Base-by-base conservation (phyloP, 306 rosid species). In the Myrica gale region DNA sequence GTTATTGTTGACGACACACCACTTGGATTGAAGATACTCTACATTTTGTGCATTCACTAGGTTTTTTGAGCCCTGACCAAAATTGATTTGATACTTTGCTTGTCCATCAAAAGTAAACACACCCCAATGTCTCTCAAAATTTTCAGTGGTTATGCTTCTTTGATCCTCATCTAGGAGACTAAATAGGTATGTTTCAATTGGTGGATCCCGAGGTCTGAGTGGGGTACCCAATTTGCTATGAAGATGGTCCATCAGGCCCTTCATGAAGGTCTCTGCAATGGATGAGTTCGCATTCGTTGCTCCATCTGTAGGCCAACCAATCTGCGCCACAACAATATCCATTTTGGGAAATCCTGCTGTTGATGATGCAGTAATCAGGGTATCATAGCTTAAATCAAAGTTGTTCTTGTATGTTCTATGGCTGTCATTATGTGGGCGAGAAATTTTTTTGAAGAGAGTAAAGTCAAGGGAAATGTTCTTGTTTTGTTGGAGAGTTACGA, bases 231-330 rank as follows among this genome's bases (percentile, higher is more conserved):
- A 58, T 81, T 86, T 85, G 80, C 88, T 78, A 58, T 10, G 89
- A 68, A 94, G 88, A 81, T 84, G 92, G 74, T 53, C 84, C 83
- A 86, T 77, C 75, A 94, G 84, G 75, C 98, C 93, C 81, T 85
- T 88, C 87, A 89, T 85, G 84, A 94, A 92, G 56, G 83, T 85
- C 84, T 90, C 93, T 7, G 98, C 97, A 8, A 78, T 80, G 67
- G 72, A 57, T 44, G 92, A 73, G 78, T 84, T 89, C n/a, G 97
- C 97, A 37, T 84, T 85, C 55, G 78, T 74, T 65, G 92, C 89
- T 81, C 95, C 98, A 52, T 94, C 98, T 7, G 98, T 92, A 19
- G 98, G 98, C 98, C 98, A 94, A 78, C 98, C 97, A 71, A 92
- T 87, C 85, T 94, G 93, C 1, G 93, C 87, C 79, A 94, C 90